Evolutionary conservation across 2,329 filamentous ascomycete species (phyloP), one percentile per base, ranked within the genome.

Genomic region (Massarina eburnea): DNA sequence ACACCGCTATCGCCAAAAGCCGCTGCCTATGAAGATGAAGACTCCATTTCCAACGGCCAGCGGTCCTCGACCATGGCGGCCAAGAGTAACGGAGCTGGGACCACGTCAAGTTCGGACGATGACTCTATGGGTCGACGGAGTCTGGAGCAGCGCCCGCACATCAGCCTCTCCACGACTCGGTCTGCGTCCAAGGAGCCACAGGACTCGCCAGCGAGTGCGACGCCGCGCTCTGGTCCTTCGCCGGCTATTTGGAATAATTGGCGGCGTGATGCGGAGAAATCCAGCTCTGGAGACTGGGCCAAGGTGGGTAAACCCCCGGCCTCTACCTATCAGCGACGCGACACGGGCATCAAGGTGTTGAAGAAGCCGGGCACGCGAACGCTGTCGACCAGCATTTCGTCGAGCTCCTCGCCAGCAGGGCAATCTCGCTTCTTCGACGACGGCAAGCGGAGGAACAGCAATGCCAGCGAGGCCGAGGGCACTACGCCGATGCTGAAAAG

Each of bases 301-400:
- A 79, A 76, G 45, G 81, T 82, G 50, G 76, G 71, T 53, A 78
- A 78, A 43, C 68, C 81, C 54, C 61, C 73, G 12, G 85, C 83
- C 57, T 67, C 71, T 19, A 84, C 84, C 20, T 89, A 90, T 63
- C 86, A 89, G 64, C 85, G 57, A 76, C 85, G 54, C 72, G 83
- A 63, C 76, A 82, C 87, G 39, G 85, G 84, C 40, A 97, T 97
- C 87, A 97, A 96, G 74, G 86, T 96, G 1, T 76, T 97, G 41
- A 90, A 91, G 62, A 94, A 90, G 66, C 77, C 84, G 5, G 72
- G 73, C 18, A 73, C 73, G 20, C 80, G 85, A 12, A 71, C 73
- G 1, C 54, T 73, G 3, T 76, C 77, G 7, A 55, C 57, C 2
- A 61, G 58, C 9, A 52, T 49, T 12, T 48, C 56, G n/a, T 47